Conservation (phyloP, 2,329 filamentous ascomycete genomes). For the Cladophialophora carrionii region DNA sequence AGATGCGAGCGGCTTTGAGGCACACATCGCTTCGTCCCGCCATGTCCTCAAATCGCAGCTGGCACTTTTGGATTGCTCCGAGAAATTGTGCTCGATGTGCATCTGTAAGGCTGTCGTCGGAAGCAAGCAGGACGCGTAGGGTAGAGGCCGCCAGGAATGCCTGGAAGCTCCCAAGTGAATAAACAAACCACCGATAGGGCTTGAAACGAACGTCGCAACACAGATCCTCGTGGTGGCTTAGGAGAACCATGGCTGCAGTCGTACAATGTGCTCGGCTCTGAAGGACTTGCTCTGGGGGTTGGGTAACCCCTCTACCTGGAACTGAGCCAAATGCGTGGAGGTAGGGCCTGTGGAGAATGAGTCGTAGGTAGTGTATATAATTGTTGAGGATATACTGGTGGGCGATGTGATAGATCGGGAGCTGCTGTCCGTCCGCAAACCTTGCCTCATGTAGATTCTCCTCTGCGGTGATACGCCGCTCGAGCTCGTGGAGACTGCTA, state of each 20-base stretch:
- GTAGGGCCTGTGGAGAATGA: conserved; percentile 45
- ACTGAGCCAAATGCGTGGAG: conserved; percentile 40
- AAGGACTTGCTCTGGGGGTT: conserved; percentile 37
- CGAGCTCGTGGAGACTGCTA: conserved; percentile 41
- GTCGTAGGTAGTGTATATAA: conserved; percentile 46
- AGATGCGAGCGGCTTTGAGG: conserved; percentile 44
- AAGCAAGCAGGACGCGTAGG: conserved; percentile 37
- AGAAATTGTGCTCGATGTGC: conserved; percentile 42
- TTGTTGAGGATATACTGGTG: conserved; percentile 49
- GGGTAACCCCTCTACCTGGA: conserved; percentile 39
- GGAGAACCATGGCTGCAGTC: conserved; percentile 42
- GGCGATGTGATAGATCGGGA: conserved; percentile 45
- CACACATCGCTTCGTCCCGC: conserved; percentile 45
- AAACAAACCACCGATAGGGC: conserved; percentile 49
- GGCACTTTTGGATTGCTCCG: conserved; percentile 39
- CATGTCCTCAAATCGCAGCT: conserved; percentile 43
- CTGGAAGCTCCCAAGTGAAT: conserved; percentile 47
- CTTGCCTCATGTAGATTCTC: conserved; percentile 40
- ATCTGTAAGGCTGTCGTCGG: conserved; percentile 22
- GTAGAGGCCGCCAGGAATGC: conserved; percentile 48
- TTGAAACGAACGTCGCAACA: conserved; percentile 42
- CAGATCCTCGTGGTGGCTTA: conserved; percentile 44
- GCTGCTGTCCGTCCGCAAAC: conserved; percentile 32
- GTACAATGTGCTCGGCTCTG: conserved; percentile 43
- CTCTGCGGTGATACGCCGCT: conserved; percentile 42